phyloP scores from a whole-genome alignment of 1,139 yeast genomes.

The Hyphopichia pseudoburtonii region DNA sequence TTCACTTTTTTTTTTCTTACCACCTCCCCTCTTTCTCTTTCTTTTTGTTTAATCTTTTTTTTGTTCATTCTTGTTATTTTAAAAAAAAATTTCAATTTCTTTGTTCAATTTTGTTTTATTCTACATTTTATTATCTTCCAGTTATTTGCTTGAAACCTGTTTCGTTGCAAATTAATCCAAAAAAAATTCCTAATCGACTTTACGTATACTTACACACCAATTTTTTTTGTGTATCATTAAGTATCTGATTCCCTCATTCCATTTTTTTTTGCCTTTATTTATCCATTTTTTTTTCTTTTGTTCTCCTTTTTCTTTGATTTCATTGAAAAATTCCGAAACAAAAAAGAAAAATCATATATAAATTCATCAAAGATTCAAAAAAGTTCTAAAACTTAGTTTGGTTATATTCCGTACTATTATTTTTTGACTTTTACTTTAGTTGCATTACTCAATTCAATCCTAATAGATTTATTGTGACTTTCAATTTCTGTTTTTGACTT shows the following conservation, averaged over 20 bases:
- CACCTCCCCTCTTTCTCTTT: not conserved
- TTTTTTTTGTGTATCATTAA: not conserved
- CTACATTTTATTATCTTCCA: too few species aligned
- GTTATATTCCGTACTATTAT: not conserved
- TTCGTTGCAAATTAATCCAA: not conserved
- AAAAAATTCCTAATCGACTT: not conserved
- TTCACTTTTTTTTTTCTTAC: not conserved
- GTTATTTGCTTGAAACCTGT: too few species aligned
- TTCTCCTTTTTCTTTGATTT: too few species aligned
- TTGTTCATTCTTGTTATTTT: too few species aligned
- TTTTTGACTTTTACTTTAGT: not conserved
- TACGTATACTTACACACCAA: not conserved
- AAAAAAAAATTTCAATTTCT: too few species aligned
- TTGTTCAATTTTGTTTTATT: not conserved
- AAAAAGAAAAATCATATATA: too few species aligned
- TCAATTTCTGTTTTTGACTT: not conserved
- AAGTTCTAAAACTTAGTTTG: too few species aligned
- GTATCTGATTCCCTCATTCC: not conserved
- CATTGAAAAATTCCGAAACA: too few species aligned
- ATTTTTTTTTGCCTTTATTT: too few species aligned
- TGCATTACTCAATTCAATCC: not conserved
- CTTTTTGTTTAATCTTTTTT: not conserved
- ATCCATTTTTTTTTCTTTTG: too few species aligned
- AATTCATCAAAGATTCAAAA: too few species aligned
- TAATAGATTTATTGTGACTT: too few species aligned